Evolutionary conservation across 192 early-diverging fungal species (phyloP), one percentile per base, ranked within the genome.

Genomic region (Piromyces finnis): DNA sequence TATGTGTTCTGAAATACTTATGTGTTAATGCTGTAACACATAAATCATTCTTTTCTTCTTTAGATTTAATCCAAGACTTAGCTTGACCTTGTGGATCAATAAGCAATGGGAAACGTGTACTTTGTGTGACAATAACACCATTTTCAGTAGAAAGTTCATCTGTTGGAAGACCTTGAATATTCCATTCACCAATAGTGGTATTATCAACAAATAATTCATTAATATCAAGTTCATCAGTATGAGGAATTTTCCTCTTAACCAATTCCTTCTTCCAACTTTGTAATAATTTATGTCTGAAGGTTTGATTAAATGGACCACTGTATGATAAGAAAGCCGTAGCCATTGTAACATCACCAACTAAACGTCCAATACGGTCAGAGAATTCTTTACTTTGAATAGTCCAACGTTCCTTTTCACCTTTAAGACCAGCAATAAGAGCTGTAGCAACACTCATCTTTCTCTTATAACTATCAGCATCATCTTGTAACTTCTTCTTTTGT

Each of bases 341-440:
- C 22, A 91, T 82, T 78, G 90, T 88, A 30, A 90, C 85, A 80
- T 91, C 90, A 26, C 90, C 90, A 30, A 90, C 90, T 11, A 91
- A 83, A 36, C 86, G 84, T 14, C 89, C 88, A 79, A 91, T 90
- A n/a, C 87, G 79, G 29, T 89, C 89, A 4, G 85, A 86, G 83
- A 91, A 90, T 84, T 91, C 90, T 80, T 91, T 90, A 80, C 87
- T 88, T 80, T 91, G 89, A 78, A 88, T 88, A 11, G 89, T 91
- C 90, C 90, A 91, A n/a, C 90, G 85, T 78, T 89, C 87, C 80
- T 91, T 91, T 85, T 91, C 90, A 28, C 90, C 90, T 36, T 90
- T 90, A 30, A 91, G 82, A 77, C 90, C 90, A 29, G 83, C 80
- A 82, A 91, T 91, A 78, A 91, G 81, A 13, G 88, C 85, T 7